A percentile compares a stretch with the other conserved stretches of the same genome.
Conservation (phyloP, 2,329 filamentous ascomycete species). For the Catunica adiposa region DNA sequence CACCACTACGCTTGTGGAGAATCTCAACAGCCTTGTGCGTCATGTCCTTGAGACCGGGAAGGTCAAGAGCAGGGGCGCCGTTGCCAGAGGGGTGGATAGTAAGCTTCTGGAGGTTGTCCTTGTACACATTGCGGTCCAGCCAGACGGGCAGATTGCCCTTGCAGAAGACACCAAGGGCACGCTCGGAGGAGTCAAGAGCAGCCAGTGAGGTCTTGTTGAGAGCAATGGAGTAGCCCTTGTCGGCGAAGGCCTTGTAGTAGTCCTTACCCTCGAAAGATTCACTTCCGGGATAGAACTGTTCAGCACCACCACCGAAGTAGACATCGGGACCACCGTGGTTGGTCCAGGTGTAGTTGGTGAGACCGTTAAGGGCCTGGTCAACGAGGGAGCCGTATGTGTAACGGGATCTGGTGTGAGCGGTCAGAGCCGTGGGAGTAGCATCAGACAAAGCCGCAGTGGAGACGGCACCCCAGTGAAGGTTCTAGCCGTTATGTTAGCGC, state of each 20-base stretch:
- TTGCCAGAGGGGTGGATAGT: slow-evolving; percentile 54
- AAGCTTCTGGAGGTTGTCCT: slow-evolving; percentile 46
- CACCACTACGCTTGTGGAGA: slow-evolving; percentile 46
- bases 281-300: slow-evolving; percentile 55
- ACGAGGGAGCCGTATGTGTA: slow-evolving; percentile 54
- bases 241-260: slow-evolving; percentile 63
- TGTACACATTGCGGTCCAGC: slow-evolving; percentile 73
- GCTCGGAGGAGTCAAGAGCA: slow-evolving; percentile 38
- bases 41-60: slow-evolving; percentile 79
- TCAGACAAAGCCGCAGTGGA: slow-evolving; percentile 71
- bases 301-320: slow-evolving; percentile 66
- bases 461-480: slow-evolving; percentile 47
- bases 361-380: slow-evolving; percentile 58
- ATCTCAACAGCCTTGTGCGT: slow-evolving; percentile 73
- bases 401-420: slow-evolving; percentile 55
- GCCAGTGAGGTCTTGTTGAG: slow-evolving; percentile 58
- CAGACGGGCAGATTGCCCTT: slow-evolving; percentile 62
- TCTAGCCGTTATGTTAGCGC: slow-evolving; percentile 18
- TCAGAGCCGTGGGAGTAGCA: slow-evolving; percentile 63
- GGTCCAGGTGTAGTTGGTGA: slow-evolving; percentile 71
- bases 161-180: slow-evolving; percentile 63
- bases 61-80: slow-evolving; percentile 47
- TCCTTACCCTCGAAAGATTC: slow-evolving; percentile 53
- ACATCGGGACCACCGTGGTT: slow-evolving; percentile 59
- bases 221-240: slow-evolving; percentile 55